Conservation (phyloP, 1,284 basidiomycete genomes). For the Sphagnurus paluster region DNA sequence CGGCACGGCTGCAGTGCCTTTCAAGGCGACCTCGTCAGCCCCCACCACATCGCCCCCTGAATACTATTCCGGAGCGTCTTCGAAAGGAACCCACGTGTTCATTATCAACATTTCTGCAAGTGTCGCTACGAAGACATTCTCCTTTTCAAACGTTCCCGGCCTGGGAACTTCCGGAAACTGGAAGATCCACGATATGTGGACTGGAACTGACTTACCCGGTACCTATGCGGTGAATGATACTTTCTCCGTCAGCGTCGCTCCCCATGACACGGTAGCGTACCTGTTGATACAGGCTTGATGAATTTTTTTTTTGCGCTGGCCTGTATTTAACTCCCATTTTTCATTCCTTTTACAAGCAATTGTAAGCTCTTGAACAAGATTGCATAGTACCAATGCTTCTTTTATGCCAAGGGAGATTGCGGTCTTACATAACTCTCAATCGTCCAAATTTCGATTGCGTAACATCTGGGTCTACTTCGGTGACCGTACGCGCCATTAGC, state of each 20-base stretch:
- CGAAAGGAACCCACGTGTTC: constrained; percentile 53
- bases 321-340: too few relatives aligned
- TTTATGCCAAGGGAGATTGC: too few relatives aligned
- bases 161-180: constrained; percentile 37
- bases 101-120: constrained; percentile 47
- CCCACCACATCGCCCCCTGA: constrained; percentile 46
- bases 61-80: constrained; percentile 49
- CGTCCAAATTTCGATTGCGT: too few relatives aligned
- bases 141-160: constrained; percentile 46
- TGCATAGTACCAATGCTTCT: too few relatives aligned
- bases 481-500: too few relatives aligned
- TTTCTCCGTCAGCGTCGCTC: constrained; percentile 41
- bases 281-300: constrained; percentile 31
- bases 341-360: too few relatives aligned
- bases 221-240: constrained; percentile 33
- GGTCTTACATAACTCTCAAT: too few relatives aligned
- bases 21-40: constrained; percentile 39
- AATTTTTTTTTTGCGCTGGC: too few relatives aligned
- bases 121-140: constrained; percentile 44
- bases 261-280: constrained; percentile 54
- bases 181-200: constrained; percentile 58
- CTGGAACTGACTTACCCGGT: constrained; percentile 42
- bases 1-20: constrained; percentile 48
- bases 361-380: too few relatives aligned
- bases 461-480: too few relatives aligned